Percentiles rank a stretch among this genome's conserved stretches.
Conservation (phyloP, 2,329 filamentous ascomycete genomes). For the Rhynchosporium secalis region DNA sequence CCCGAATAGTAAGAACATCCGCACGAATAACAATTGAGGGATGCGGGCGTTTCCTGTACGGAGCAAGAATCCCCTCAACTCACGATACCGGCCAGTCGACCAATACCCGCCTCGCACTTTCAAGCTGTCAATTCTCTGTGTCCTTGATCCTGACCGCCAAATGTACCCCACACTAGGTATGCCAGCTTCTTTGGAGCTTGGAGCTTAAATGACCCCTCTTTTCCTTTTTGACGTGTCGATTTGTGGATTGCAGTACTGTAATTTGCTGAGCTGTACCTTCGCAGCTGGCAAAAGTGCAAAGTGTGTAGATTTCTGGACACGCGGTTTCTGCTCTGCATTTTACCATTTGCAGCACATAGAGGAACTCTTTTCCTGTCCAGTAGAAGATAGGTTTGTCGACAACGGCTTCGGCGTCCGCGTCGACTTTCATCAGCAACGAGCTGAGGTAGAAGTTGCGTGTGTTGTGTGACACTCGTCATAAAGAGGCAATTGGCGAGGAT, state of each 20-base stretch:
- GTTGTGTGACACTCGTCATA: background rate
- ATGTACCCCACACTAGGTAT: conserved; percentile 33
- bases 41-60: background rate
- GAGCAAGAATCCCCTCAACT: conserved; percentile 1
- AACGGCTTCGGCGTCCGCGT: background rate
- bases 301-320: background rate
- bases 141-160: conserved; percentile 31
- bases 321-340: background rate
- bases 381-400: background rate
- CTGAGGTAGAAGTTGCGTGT: background rate
- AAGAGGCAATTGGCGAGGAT: background rate
- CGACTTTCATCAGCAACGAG: background rate
- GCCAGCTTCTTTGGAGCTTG: conserved; percentile 9
- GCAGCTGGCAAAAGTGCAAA: conserved; percentile 1
- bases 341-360: background rate
- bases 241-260: conserved; percentile 20
- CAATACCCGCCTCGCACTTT: conserved; percentile 22
- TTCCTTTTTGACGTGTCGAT: conserved; percentile 24
- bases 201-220: conserved; percentile 22
- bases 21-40: too few species aligned
- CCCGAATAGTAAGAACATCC: too few species aligned
- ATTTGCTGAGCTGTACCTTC: background rate
- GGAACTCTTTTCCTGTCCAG: background rate
- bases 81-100: conserved; percentile 16
- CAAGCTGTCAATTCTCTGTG: conserved; percentile 17